These are phyloP conservation scores for Quercus mongolica DNA, from an alignment of 306 rosid species.

Conservation along the genomic window DNA sequence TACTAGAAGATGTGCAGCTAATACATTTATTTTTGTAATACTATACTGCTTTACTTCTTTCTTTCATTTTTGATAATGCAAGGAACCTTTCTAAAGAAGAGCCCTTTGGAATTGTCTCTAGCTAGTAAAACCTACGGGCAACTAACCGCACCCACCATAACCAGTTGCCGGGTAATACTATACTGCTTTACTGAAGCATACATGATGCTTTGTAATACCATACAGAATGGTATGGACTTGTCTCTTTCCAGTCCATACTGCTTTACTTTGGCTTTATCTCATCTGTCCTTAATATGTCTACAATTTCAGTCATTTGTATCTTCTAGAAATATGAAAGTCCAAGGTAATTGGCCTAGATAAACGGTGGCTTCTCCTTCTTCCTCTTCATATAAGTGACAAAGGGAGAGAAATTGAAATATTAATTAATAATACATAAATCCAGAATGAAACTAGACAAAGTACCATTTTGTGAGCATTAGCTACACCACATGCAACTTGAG, in stretches of 20 bases:
- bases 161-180: no score
- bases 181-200: no score
- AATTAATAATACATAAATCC: neutral
- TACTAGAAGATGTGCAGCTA: neutral
- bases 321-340: neutral
- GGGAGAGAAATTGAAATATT: neutral
- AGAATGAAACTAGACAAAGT: conserved; percentile 9
- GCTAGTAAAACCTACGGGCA: no score
- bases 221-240: no score
- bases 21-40: neutral
- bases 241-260: neutral
- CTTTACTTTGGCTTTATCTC: neutral
- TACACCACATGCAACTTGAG: conserved; percentile 94
- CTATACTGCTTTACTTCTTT: neutral
- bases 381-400: neutral
- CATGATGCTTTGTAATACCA: no score
- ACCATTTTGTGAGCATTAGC: conserved; percentile 83
- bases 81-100: no score
- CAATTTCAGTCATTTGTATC: neutral
- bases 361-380: neutral
- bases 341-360: neutral
- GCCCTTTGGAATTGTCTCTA: no score
- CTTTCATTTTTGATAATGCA: no score
- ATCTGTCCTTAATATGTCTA: neutral
- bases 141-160: no score